These are phyloP conservation scores for Tieghemostelium lacteum DNA, from an alignment of 78 protist genomes.

Conservation along the genomic window DNA sequence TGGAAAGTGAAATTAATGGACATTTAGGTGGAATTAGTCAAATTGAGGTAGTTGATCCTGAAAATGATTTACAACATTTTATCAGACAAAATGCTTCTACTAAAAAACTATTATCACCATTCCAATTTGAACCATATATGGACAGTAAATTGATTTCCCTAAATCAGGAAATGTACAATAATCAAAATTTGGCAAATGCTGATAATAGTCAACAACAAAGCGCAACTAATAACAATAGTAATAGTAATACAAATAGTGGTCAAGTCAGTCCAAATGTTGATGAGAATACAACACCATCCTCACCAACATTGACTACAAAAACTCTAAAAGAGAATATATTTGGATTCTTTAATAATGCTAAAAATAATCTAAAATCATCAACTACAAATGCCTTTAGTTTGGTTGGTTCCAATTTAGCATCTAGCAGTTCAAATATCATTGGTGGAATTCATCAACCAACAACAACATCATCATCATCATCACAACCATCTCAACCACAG, in stretches of 20 bases:
- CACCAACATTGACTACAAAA: not conserved
- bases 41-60: conserved; percentile 52
- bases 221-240: not conserved
- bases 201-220: not conserved
- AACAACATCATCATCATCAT: no score
- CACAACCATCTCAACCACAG: not conserved
- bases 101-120: conserved; percentile 15
- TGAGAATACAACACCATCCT: not conserved
- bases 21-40: not conserved
- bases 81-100: conserved; percentile 10
- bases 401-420: no score
- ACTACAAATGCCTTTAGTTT: not conserved
- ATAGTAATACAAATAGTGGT: not conserved
- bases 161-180: not conserved
- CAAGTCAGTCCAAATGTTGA: not conserved
- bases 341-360: conserved; percentile 64
- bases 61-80: conserved; percentile 16
- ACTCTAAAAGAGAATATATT: conserved; percentile 26
- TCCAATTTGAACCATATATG: conserved; percentile 50
- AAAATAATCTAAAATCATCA: conserved; percentile 16
- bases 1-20: conserved; percentile 30
- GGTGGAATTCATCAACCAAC: not conserved
- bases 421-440: no score
- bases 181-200: not conserved
- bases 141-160: conserved; percentile 40